phyloP scores from a whole-genome alignment of 2,329 filamentous ascomycete genomes.

The Fusarium temperatum region DNA sequence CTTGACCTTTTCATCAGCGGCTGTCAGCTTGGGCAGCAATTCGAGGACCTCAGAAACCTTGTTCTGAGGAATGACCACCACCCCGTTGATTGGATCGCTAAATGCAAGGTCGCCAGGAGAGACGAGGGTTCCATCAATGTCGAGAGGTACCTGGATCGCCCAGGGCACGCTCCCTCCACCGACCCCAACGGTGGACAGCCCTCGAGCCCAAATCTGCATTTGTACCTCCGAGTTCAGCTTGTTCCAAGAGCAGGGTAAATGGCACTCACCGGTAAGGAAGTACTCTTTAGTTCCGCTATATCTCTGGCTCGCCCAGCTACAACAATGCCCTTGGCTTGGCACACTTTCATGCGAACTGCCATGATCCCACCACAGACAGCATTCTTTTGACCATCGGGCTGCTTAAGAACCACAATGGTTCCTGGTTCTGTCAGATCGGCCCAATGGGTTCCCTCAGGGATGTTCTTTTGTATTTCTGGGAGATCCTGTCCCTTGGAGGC shows the following conservation, averaged over 20 bases:
- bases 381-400: constrained; percentile 71
- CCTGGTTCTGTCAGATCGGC: constrained; percentile 69
- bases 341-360: constrained; percentile 72
- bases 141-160: constrained; percentile 57
- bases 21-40: constrained; percentile 61
- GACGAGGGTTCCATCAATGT: constrained; percentile 54
- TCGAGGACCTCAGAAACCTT: constrained; percentile 68
- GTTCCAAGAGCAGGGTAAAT: constrained; percentile 7
- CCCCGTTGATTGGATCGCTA: constrained; percentile 74
- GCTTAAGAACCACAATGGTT: constrained; percentile 72
- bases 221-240: constrained; percentile 29
- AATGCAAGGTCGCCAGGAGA: constrained; percentile 73
- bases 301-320: constrained; percentile 76
- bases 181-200: constrained; percentile 66
- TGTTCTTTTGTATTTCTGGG: constrained; percentile 52
- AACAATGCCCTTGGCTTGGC: constrained; percentile 69
- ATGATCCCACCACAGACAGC: constrained; percentile 82
- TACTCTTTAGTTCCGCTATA: constrained; percentile 65
- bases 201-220: constrained; percentile 63
- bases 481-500: constrained; percentile 61
- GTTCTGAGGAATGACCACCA: constrained; percentile 71
- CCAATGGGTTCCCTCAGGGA: constrained; percentile 71
- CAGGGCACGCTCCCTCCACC: constrained; percentile 66
- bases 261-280: constrained; percentile 63
- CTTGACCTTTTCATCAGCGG: constrained; percentile 69